phyloP scores from a whole-genome alignment of 768 basidiomycete species.

The Amanita pallidorosea region DNA sequence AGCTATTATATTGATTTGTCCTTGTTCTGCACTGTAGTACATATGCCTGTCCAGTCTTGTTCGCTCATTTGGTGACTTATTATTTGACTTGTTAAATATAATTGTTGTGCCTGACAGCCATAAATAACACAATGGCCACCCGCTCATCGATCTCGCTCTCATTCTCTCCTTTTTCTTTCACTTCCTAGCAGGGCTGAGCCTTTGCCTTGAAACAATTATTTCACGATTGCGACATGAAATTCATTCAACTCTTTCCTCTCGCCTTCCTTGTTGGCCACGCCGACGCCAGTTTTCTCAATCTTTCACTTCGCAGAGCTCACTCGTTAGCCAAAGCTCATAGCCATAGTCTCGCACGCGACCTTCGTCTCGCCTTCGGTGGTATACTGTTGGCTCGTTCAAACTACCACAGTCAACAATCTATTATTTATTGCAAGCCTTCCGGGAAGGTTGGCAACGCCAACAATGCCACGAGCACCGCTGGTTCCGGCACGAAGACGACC shows the following conservation, averaged over 20 bases:
- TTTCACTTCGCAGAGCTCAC: conserved; percentile 38
- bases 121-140: background rate
- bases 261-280: conserved; percentile 22
- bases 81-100: background rate
- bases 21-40: background rate
- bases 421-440: conserved; percentile 34
- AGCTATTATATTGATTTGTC: conserved; percentile 1
- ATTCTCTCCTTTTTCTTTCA: conserved; percentile 8
- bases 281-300: conserved; percentile 24
- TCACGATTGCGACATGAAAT: conserved; percentile 14
- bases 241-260: conserved; percentile 21
- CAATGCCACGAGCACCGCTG: conserved; percentile 9
- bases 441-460: conserved; percentile 17
- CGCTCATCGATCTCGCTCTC: background rate
- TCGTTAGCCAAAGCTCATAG: conserved; percentile 47
- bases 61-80: conserved; percentile 1
- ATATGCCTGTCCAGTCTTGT: background rate
- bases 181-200: conserved; percentile 1
- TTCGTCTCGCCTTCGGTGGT: conserved; percentile 53
- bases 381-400: conserved; percentile 35
- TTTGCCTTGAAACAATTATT: conserved; percentile 5
- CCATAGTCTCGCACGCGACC: conserved; percentile 52
- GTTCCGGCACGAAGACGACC: conserved; percentile 12
- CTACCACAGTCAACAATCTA: conserved; percentile 16
- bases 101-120: background rate